These are phyloP conservation scores for Metrosideros polymorpha DNA, from an alignment of 441 rosid genomes.

Conservation along the genomic window DNA sequence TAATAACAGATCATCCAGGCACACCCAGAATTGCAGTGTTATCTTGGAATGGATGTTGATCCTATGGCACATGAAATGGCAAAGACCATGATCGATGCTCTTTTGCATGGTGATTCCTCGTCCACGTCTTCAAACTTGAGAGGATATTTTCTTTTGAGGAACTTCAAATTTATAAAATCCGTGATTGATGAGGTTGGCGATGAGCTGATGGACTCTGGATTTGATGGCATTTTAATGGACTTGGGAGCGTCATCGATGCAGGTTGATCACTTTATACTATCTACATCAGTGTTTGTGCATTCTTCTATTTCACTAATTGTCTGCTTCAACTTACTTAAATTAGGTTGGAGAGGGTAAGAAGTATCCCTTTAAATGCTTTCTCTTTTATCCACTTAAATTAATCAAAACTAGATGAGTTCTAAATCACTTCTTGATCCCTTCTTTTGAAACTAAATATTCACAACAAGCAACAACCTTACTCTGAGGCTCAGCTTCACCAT, in stretches of 20 bases:
- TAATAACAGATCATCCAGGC: slow-evolving; percentile 48
- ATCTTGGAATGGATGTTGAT: slow-evolving; percentile 90
- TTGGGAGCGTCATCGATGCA: slow-evolving; percentile 98
- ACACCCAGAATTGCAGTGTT: slow-evolving; percentile 56
- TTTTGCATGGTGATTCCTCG: slow-evolving; percentile 24
- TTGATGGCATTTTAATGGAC: slow-evolving; percentile 91
- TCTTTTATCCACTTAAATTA: not conserved
- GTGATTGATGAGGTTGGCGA: slow-evolving; percentile 35
- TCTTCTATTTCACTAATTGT: not conserved
- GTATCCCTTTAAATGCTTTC: not conserved
- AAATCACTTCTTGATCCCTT: not conserved
- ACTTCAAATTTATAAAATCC: slow-evolving; percentile 53
- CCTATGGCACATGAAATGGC: slow-evolving; percentile 66
- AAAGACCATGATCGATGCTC: slow-evolving; percentile 29
- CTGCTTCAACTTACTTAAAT: not conserved
- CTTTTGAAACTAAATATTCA: not conserved
- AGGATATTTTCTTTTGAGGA: slow-evolving; percentile 39
- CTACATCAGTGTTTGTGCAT: not conserved
- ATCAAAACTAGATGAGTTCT: not conserved
- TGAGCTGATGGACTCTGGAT: slow-evolving; percentile 35
- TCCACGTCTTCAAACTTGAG: slow-evolving; percentile 16
- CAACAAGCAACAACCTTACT: not conserved
- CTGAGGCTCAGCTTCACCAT: not conserved
- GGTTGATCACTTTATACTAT: slow-evolving; percentile 22
- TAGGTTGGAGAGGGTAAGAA: not conserved